Percentiles rank a stretch among this genome's conserved stretches.
phyloP scores from a whole-genome alignment of 2,329 filamentous ascomycete species.

The Aspergillus sp. region DNA sequence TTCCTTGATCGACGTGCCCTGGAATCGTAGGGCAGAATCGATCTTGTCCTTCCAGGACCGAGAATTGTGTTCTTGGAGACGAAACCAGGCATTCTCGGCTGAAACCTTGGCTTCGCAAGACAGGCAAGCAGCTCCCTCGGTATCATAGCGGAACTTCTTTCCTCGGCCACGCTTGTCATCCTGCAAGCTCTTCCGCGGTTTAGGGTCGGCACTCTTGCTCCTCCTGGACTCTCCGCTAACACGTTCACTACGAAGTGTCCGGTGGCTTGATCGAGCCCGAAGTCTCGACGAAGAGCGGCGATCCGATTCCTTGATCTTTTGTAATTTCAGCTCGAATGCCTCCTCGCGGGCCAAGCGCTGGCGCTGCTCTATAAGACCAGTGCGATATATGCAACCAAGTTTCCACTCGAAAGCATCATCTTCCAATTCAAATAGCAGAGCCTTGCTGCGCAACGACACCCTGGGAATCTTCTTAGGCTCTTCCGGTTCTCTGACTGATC shows the following conservation, averaged over 20 bases:
- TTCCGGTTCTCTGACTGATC: slow-evolving; percentile 81
- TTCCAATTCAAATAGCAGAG: slow-evolving; percentile 87
- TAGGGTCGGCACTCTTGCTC: slow-evolving; percentile 60
- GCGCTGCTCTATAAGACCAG: slow-evolving; percentile 83
- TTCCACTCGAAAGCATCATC: slow-evolving; percentile 98
- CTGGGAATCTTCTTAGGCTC: slow-evolving; percentile 84
- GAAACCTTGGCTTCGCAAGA: slow-evolving; percentile 72
- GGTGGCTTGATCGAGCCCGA: slow-evolving; percentile 55
- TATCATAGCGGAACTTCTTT: slow-evolving; percentile 66
- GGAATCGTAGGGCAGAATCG: slow-evolving; percentile 69
- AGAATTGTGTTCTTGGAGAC: slow-evolving; percentile 77
- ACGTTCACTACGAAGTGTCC: slow-evolving; percentile 45
- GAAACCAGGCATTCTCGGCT: slow-evolving; percentile 73
- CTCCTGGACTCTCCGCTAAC: slow-evolving; percentile 45
- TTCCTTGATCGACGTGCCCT: slow-evolving; percentile 74
- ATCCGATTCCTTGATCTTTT: slow-evolving; percentile 73
- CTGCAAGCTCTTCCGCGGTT: slow-evolving; percentile 33
- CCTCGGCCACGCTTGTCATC: slow-evolving; percentile 39
- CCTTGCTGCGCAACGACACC: slow-evolving; percentile 77
- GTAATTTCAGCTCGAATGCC: slow-evolving; percentile 83
- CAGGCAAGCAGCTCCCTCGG: slow-evolving; percentile 72
- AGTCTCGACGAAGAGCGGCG: slow-evolving; percentile 54
- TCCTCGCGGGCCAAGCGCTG: slow-evolving; percentile 88
- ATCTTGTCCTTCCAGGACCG: slow-evolving; percentile 92
- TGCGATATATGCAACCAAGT: slow-evolving; percentile 87